Evolutionary conservation across 257 asterid genomes (phyloP), one percentile per base, ranked within the genome.

Genomic region (Solanum tarapatanum): DNA sequence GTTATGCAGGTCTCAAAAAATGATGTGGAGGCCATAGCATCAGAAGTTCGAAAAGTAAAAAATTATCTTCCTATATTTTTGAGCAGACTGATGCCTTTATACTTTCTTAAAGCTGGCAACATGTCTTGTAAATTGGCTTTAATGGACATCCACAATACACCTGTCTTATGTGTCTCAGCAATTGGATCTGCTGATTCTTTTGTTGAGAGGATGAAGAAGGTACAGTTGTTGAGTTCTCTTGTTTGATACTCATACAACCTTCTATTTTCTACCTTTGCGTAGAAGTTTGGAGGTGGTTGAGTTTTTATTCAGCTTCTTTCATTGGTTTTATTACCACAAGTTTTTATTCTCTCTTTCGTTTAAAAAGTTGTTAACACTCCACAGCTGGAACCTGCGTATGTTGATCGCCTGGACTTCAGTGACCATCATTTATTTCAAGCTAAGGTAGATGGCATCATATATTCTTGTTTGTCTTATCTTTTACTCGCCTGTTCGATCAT

Each of bases 161-260:
- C 62, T 30, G 90, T 95, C 66, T 90, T 97, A 76, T 97, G 99
- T 90, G 91, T 97, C 87, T 95, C 99, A 33, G 99, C 95, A 85
- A 93, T 97, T 88, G 98, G 98, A 83, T 91, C 82, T 89, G 92
- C 98, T 32, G 95, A 95, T 88, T 94, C 99, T 84, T 97, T 97
- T 88, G 87, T 93, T 88, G 92, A 72, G 90, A 94, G 90, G 87
- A 89, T 95, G 23, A 66, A 90, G 86, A 92, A 82, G 98, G 99
- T 97, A 73, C 28, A 84, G 8, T 19, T 70, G 66, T 39, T 76
- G 43, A 30, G 4, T 64, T 60, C 75, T 43, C n/a, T 84, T 37
- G 73, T 55, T 60, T 45, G 35, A 55, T 45, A 26, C 39, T 26
- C 64, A 24, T 16, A 48, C 41, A 48, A 80, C 26, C 69, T 26